phyloP scores from a whole-genome alignment of 495 filamentous ascomycete genomes.

The Penicillium alfredii region DNA sequence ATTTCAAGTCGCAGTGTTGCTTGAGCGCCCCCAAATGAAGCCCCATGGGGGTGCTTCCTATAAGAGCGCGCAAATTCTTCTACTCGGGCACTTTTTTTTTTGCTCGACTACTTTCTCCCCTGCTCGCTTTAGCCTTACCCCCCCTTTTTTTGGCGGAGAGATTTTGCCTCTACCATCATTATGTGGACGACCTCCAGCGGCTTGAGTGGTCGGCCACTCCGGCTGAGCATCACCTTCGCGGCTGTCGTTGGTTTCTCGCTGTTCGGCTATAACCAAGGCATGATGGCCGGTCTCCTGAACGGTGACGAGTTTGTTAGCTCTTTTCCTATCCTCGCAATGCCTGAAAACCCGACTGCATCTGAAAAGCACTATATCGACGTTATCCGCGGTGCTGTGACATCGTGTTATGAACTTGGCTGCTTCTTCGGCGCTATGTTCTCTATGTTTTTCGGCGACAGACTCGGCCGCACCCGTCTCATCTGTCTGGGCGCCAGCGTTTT shows the following conservation, averaged over 20 bases:
- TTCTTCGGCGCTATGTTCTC: constrained; percentile 49
- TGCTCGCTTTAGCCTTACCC: constrained; percentile 2
- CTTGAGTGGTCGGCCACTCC: constrained; percentile 15
- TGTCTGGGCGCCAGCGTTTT: constrained; percentile 42
- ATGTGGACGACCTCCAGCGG: constrained; percentile 22
- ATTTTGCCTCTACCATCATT: constrained; percentile 12
- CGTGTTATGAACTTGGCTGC: constrained; percentile 51
- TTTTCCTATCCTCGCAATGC: constrained; percentile 13
- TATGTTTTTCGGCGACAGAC: constrained; percentile 40
- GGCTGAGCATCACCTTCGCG: constrained; percentile 19
- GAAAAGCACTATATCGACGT: constrained; percentile 13
- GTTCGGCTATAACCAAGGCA: constrained; percentile 24
- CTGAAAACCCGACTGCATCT: neutral
- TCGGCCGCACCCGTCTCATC: constrained; percentile 47
- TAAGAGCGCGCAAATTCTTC: constrained; percentile 8
- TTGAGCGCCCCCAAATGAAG: too few relatives aligned
- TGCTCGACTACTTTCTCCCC: constrained; percentile 1
- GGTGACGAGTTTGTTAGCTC: constrained; percentile 14
- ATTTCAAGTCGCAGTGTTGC: constrained; percentile 2
- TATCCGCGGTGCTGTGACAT: constrained; percentile 35
- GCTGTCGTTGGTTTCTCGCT: constrained; percentile 23
- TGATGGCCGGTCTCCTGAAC: constrained; percentile 22
- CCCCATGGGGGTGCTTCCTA: constrained; percentile 10
- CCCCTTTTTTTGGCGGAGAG: constrained; percentile 8
- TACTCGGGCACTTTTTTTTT: neutral